Evolutionary conservation across 2,329 filamentous ascomycete genomes (phyloP), one percentile per base, ranked within the genome.

Genomic region (Aureobasidium zeae): DNA sequence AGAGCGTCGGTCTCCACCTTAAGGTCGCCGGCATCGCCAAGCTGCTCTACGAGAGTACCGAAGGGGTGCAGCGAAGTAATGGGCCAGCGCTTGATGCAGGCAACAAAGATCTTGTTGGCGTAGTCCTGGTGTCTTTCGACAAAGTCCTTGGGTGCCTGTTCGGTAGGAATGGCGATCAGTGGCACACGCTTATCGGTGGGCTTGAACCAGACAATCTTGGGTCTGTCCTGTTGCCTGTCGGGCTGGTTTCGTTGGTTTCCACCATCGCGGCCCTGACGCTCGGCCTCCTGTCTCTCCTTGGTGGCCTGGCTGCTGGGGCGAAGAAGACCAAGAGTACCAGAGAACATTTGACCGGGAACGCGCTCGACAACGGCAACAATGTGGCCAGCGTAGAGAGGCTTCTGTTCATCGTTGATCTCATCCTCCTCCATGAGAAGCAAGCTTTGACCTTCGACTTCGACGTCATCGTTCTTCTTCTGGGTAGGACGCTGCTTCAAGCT

Each of bases 191-290:
- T 96, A 68, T 98, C 91, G 1, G 91, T 98, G 47, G 91, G 91
- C 73, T 98, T 98, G 72, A 98, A 98, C 91, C 91, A 98, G 30
- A 98, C 91, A 66, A 98, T 98, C 79, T 98, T 98, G 51, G 91
- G 91, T 68, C 95, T 95, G 52, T 98, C 91, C 61, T 93, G 87
- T 51, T 85, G 78, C 43, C 88, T 85, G 52, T 83, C 81, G 49
- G 88, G 85, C 52, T 91, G 81, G 48, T 75, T 76, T 50, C 83
- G 80, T 43, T 75, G 74, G 46, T 77, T 76, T 52, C 71, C 74
- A 50, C 88, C 89, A 61, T 96, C 89, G 54, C 89, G 81, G 55
- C 88, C 87, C 53, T 85, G 83, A 51, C 91, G 81, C 70, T 98
- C 91, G 32, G 91, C 91, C 63, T 98, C 91, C 63, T 98, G 91